Conservation (phyloP, 495 filamentous ascomycete species). For the Pyrenula massariospora region DNA sequence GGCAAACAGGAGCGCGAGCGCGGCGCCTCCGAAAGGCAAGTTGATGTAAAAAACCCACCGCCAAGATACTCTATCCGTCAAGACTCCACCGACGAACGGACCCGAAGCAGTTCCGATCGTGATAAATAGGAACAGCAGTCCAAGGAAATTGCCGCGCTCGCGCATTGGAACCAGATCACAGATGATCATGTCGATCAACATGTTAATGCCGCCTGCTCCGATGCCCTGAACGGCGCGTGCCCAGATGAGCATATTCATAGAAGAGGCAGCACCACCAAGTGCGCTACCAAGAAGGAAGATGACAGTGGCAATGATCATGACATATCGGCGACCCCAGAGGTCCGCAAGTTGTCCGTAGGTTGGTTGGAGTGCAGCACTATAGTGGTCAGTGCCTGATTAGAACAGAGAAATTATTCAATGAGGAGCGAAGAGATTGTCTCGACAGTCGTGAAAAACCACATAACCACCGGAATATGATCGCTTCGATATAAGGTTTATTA, state of each 20-base stretch:
- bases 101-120: slow-evolving; percentile 19
- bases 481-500: no score
- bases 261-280: slow-evolving; percentile 8
- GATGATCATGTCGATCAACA: slow-evolving; percentile 21
- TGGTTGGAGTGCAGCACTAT: slow-evolving; percentile 5
- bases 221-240: slow-evolving; percentile 23
- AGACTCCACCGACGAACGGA: slow-evolving; percentile 22
- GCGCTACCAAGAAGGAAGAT: slow-evolving; percentile 12
- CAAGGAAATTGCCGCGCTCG: slow-evolving; percentile 22
- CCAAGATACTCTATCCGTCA: slow-evolving; percentile 29
- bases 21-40: slow-evolving; percentile 37
- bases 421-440: background rate
- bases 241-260: slow-evolving; percentile 12
- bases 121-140: slow-evolving; percentile 13
- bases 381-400: background rate
- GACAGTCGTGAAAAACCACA: background rate
- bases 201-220: slow-evolving; percentile 20
- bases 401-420: background rate
- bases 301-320: slow-evolving; percentile 2
- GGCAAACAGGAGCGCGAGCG: slow-evolving; percentile 35
- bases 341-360: slow-evolving; percentile 4
- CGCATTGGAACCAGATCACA: slow-evolving; percentile 27
- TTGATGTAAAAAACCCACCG: slow-evolving; percentile 62
- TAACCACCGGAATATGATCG: no score
- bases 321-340: slow-evolving; percentile 7